Conservation (phyloP, 345 rosid species). For the Gynandropsis gynandra region DNA sequence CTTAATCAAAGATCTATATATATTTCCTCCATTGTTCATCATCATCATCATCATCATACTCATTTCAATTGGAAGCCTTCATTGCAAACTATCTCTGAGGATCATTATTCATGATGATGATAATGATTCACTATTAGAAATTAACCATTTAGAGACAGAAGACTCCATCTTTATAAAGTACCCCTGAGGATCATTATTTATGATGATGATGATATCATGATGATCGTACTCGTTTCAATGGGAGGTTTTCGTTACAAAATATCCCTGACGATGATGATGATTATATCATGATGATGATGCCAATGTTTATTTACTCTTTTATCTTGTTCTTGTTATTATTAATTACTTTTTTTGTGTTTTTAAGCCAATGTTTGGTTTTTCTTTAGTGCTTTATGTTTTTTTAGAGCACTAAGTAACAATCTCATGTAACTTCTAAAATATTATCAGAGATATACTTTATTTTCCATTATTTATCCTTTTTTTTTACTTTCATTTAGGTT, state of each 20-base stretch:
- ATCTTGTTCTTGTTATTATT: not conserved
- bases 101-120: conserved; percentile 18
- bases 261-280: too few species aligned
- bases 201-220: conserved; percentile 1
- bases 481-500: too few species aligned
- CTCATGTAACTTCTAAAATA: too few species aligned
- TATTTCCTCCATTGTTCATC: conserved; percentile 2
- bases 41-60: not conserved
- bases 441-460: too few species aligned
- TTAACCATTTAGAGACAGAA: too few species aligned
- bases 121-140: too few species aligned
- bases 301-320: conserved; percentile 10
- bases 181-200: conserved; percentile 43
- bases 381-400: conserved; percentile 31
- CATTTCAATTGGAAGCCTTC: conserved; percentile 41
- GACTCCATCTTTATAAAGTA: conserved; percentile 53
- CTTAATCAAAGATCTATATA: conserved; percentile 36
- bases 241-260: too few species aligned
- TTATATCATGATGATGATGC: too few species aligned
- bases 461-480: too few species aligned
- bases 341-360: not conserved
- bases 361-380: too few species aligned
- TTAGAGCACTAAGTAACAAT: conserved; percentile 17
- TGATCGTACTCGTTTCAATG: too few species aligned
- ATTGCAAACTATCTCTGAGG: conserved; percentile 63